Evolutionary conservation across 2,329 filamentous ascomycete genomes (phyloP), one percentile per base, ranked within the genome.

Genomic region (Phymatotrichopsis omnivora): DNA sequence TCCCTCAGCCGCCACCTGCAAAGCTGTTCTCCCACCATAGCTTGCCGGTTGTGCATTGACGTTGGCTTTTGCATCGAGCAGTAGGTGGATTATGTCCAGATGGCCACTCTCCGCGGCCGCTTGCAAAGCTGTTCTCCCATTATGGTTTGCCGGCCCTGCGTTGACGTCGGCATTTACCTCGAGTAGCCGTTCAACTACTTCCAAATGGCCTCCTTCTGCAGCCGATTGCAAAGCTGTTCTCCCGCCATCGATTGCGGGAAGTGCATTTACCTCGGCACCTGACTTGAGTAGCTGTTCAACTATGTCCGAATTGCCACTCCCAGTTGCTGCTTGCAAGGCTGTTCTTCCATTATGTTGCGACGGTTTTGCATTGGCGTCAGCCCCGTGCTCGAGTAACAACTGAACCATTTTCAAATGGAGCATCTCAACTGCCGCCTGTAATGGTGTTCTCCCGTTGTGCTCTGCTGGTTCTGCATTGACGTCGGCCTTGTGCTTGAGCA

Each of bases 171-270:
- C 65, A 2, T 62, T 63, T 11, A 57, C 58, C 4, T 48, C 52
- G 2, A 67, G 49, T 5, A 67, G 54, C 1, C 50, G 34, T 22
- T 47, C 33, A 7, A 57, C 60, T 8, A 62, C 56, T 1, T 52
- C 54, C 4, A 49, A 27, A 38, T 64, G 56, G 2, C 57, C 54
- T 1, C 37, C 41, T n/a, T 57, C 51, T 14, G 61, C 60, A 2
- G 64, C 64, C 2, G 63, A 63, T 17, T 63, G 62, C 4, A 67
- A n/a, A n/a, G n/a, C n/a, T n/a, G n/a, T n/a, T n/a, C n/a, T n/a
- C n/a, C 16, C 31, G 7, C n/a, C n/a, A n/a, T n/a, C n/a, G n/a
- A n/a, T n/a, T n/a, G n/a, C n/a, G n/a, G n/a, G n/a, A n/a, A n/a
- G n/a, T n/a, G n/a, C n/a, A n/a, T n/a, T n/a, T n/a, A n/a, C n/a